Evolutionary conservation across 2,329 filamentous ascomycete species (phyloP).

Genomic region (Aspergillus ustus): DNA sequence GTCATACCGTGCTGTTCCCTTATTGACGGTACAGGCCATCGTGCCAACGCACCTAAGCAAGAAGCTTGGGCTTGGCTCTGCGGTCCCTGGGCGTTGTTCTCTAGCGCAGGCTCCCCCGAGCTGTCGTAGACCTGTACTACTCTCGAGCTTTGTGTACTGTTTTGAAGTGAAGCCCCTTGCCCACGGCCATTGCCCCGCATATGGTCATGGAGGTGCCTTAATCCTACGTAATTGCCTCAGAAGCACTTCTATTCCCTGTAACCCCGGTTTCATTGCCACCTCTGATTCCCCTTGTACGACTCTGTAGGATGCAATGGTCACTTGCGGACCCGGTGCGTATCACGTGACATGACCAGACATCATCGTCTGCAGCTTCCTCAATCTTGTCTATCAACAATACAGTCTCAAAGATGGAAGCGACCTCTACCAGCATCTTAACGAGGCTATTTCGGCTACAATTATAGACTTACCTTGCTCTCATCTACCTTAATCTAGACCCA

Average conservation of each 20-base stretch:
- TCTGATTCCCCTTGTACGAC: not conserved
- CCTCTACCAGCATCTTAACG: not conserved
- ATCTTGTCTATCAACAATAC: not conserved
- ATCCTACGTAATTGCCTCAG: too few relatives aligned
- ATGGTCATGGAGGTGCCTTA: too few relatives aligned
- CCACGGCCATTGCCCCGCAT: not conserved
- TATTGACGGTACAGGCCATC: not conserved
- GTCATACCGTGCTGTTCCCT: not conserved
- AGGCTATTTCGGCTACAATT: not conserved
- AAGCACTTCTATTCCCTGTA: not conserved
- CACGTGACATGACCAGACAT: constrained; percentile 13
- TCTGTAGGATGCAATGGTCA: not conserved
- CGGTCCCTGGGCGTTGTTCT: not conserved
- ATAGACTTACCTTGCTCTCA: not conserved
- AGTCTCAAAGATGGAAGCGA: constrained; percentile 5
- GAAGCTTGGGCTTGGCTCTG: not conserved
- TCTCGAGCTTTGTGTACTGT: not conserved
- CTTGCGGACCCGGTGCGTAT: not conserved
- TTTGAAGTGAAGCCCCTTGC: not conserved
- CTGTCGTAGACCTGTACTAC: not conserved
- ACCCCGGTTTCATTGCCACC: not conserved
- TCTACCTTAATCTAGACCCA: not conserved
- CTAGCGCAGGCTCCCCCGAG: too few relatives aligned
- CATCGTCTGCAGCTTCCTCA: constrained; percentile 18
- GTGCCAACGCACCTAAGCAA: not conserved